Percentiles rank a stretch among this genome's conserved stretches.
Conservation (phyloP, 2,329 filamentous ascomycete genomes). For the Colletotrichum spinosum region DNA sequence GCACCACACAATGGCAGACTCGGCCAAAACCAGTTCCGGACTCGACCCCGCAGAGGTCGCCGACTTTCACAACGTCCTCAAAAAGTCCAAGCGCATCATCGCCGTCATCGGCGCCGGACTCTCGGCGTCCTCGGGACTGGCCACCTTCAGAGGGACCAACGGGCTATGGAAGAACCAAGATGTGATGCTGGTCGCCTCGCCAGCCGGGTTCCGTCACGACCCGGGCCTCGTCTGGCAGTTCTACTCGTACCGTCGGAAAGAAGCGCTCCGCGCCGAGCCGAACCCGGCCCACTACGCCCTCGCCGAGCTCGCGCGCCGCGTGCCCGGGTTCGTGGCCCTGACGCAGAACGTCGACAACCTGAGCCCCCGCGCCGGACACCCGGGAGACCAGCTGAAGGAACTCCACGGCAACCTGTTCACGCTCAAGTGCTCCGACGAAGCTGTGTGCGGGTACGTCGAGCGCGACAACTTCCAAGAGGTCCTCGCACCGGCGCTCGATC, state of each 20-base stretch:
- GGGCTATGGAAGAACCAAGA: slow-evolving; percentile 74
- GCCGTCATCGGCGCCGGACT: slow-evolving; percentile 48
- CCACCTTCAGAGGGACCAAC: slow-evolving; percentile 74
- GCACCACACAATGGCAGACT: neutral
- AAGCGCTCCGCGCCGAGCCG: slow-evolving; percentile 70
- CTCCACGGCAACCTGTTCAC: slow-evolving; percentile 53
- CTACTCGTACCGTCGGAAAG: slow-evolving; percentile 73
- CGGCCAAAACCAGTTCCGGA: no score
- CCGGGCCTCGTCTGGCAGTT: slow-evolving; percentile 79
- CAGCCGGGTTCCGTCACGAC: slow-evolving; percentile 68
- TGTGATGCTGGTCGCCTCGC: slow-evolving; percentile 69
- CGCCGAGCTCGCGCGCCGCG: slow-evolving; percentile 67
- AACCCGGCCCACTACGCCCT: slow-evolving; percentile 75
- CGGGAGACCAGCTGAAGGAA: slow-evolving; percentile 66
- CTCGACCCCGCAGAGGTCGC: slow-evolving; percentile 33
- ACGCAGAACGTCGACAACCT: slow-evolving; percentile 76
- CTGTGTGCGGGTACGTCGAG: slow-evolving; percentile 67
- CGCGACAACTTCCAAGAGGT: slow-evolving; percentile 71
- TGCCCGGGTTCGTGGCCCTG: slow-evolving; percentile 67
- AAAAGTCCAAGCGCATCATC: slow-evolving; percentile 43
- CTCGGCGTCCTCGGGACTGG: slow-evolving; percentile 42
- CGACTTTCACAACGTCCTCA: slow-evolving; percentile 42
- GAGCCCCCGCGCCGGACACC: slow-evolving; percentile 68
- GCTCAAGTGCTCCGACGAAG: slow-evolving; percentile 52
- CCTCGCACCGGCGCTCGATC: slow-evolving; percentile 70